phyloP scores from a whole-genome alignment of 2,329 filamentous ascomycete genomes.

The Epichloe baconii region DNA sequence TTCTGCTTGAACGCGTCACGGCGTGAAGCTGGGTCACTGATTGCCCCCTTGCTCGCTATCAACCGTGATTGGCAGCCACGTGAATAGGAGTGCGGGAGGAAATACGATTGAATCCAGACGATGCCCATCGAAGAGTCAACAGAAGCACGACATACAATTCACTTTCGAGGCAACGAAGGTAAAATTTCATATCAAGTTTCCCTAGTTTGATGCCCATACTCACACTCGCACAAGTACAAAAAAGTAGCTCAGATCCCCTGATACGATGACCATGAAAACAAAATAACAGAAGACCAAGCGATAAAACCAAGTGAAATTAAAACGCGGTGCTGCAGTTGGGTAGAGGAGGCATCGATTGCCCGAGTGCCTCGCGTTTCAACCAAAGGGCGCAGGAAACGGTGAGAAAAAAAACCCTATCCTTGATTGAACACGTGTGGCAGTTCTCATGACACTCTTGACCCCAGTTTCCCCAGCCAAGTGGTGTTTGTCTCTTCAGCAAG shows the following conservation, averaged over 20 bases:
- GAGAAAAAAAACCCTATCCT: background rate
- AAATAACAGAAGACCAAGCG: slow-evolving; percentile 7
- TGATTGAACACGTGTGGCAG: background rate
- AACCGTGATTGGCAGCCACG: no score
- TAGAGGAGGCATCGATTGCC: background rate
- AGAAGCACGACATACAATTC: background rate
- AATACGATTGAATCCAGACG: no score
- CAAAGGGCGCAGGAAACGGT: background rate
- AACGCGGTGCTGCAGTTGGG: background rate
- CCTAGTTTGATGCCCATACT: slow-evolving; percentile 11
- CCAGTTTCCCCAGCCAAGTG: background rate
- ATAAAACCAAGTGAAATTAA: background rate
- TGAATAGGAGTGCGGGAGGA: no score
- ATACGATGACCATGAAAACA: slow-evolving; percentile 4
- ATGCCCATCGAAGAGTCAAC: background rate
- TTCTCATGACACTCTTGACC: background rate
- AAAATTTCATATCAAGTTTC: background rate
- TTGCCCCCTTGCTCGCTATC: no score
- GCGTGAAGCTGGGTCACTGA: no score
- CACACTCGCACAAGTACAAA: slow-evolving; percentile 5
- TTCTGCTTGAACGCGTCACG: no score
- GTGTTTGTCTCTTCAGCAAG: background rate
- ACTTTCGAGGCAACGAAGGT: background rate
- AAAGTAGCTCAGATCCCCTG: slow-evolving; percentile 5
- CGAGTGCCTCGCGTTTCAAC: slow-evolving; percentile 1